Base-by-base conservation (phyloP, 2,329 filamentous ascomycete species). In the Ophiognomonia clavigignenti-juglandacearum region DNA sequence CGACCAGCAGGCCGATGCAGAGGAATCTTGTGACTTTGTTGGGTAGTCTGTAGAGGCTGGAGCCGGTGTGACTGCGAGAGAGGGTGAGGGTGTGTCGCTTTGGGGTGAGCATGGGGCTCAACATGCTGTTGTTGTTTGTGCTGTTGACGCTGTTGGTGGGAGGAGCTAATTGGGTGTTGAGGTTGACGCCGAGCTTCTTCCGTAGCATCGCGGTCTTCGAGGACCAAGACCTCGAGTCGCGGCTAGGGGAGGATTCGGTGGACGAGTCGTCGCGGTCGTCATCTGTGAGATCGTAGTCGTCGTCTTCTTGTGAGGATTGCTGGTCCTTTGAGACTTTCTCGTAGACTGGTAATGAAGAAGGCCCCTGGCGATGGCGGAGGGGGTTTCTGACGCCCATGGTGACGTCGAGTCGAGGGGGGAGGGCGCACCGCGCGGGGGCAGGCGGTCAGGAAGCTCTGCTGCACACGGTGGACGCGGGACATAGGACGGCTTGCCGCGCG, bases 11-110 rank as follows among this genome's bases (percentile, higher is more conserved):
- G 4, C 75, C 78, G 40, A 91, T 71, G 54, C 88, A 89, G 46
- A 96, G 79, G 62, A 86, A 95, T 57, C 89, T 77, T 47, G 88
- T 82, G 49, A 93, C 79, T 52, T 77, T 85, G 59, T 83, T 82
- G 6, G 86, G 87, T 35, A 91, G 66, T 26, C 82, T 75, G 57
- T 86, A 87, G 43, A 76, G 64, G 45, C 66, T 57, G 7, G 64
- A 57, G 37, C 65, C 59, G 14, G 56, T 58, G 11, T 66, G 59
- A 11, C 61, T 56, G 19, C 64, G 61, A 24, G 61, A 47, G 16
- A 65, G 50, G 23, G 58, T 55, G 27, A 63, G 59, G 13, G 58
- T 57, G 52, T 64, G 64, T 43, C 54, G 57, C 35, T 67, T 73
- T 3, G 70, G 65, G 32, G 46, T 45, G 43, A 45, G 43, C 39